phyloP scores from a whole-genome alignment of 2,329 filamentous ascomycete species.

The Cyanodermella asteris region DNA sequence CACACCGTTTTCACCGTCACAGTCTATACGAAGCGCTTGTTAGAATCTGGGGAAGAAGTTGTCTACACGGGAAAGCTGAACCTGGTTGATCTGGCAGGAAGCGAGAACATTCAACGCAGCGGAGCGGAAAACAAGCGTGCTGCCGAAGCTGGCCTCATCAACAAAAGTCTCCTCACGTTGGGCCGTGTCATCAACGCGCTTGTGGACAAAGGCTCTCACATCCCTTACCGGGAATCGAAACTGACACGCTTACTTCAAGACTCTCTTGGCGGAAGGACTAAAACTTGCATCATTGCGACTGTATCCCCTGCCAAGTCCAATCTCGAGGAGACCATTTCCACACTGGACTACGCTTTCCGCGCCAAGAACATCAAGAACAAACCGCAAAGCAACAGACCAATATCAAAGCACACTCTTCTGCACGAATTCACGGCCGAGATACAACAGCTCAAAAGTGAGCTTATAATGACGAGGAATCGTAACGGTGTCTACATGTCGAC shows the following conservation, averaged over 20 bases:
- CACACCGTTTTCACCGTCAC: conserved; percentile 97
- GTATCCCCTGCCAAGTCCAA: conserved; percentile 89
- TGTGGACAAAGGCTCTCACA: conserved; percentile 73
- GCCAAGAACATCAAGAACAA: conserved; percentile 98
- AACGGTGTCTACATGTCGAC: conserved; percentile 89
- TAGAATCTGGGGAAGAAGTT: conserved; percentile 71
- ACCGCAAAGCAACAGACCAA: conserved; percentile 76
- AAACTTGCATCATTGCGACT: conserved; percentile 96
- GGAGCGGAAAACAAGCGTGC: conserved; percentile 97
- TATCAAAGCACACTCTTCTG: conserved; percentile 82
- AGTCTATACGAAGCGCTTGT: conserved; percentile 62
- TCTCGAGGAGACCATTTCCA: conserved; percentile 93
- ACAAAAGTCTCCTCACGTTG: conserved; percentile 87
- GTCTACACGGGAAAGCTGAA: conserved; percentile 86
- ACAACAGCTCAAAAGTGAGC: conserved; percentile 78
- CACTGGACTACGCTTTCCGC: conserved; percentile 88
- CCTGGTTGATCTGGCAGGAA: conserved; percentile 85
- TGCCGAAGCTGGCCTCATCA: conserved; percentile 86
- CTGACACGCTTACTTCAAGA: conserved; percentile 88
- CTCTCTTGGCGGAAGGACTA: conserved; percentile 82
- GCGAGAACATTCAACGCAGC: conserved; percentile 91
- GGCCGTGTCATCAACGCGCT: conserved; percentile 94
- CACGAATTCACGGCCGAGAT: conserved; percentile 83
- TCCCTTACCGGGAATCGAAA: conserved; percentile 87
- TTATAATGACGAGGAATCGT: conserved; percentile 77